Conservation (phyloP, 345 rosid species). For the Conringia planisiliqua region DNA sequence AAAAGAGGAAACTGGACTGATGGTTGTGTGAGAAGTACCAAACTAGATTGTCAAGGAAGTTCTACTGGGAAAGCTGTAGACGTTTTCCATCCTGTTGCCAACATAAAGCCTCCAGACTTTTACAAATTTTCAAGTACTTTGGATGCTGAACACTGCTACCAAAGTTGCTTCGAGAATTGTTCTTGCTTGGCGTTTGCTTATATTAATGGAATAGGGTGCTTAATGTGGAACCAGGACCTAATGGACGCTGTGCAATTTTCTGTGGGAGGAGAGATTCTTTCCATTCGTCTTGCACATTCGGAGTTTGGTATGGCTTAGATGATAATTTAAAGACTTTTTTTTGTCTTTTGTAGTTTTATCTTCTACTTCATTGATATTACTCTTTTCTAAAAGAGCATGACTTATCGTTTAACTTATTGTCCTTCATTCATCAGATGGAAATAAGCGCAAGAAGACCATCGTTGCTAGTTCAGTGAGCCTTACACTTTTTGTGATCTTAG, state of each 20-base stretch:
- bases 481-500: neutral
- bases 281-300: constrained; percentile 25
- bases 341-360: neutral
- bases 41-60: constrained; percentile 8
- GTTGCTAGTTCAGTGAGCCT: neutral
- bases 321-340: neutral
- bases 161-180: constrained; percentile 22
- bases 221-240: constrained; percentile 11
- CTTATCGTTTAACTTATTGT: neutral
- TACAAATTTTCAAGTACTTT: neutral
- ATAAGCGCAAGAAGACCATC: neutral
- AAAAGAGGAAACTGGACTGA: constrained; percentile 17
- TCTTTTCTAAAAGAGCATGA: neutral
- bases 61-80: neutral
- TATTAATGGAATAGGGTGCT: constrained; percentile 23
- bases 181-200: constrained; percentile 28
- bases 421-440: constrained; percentile 2
- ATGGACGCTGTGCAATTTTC: constrained; percentile 8
- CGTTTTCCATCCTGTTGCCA: neutral
- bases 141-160: neutral
- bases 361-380: neutral
- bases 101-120: constrained; percentile 18
- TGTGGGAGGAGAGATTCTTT: neutral
- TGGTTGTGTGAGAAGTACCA: constrained; percentile 26
- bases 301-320: neutral